Conservation (phyloP, 352 stramenopile species). For the Phytophthora syringae region DNA sequence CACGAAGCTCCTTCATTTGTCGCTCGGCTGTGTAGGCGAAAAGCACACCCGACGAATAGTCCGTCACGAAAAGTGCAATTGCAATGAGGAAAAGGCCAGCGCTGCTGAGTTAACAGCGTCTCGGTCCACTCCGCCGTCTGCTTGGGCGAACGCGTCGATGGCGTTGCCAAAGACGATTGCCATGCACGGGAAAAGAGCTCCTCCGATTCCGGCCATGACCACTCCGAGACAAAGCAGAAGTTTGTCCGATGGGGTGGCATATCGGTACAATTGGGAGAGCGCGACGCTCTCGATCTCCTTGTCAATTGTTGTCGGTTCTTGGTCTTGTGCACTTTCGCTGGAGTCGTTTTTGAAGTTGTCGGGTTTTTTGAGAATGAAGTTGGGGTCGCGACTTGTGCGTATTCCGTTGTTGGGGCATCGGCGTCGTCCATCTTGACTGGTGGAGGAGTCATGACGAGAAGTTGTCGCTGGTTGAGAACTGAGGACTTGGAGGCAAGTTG, state of each 20-base stretch:
- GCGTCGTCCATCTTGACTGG: conserved; percentile 1
- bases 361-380: no score
- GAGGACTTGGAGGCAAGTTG: neutral
- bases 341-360: neutral
- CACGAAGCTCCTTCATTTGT: conserved; percentile 42
- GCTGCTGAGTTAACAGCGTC: conserved; percentile 26
- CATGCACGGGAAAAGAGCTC: conserved; percentile 52
- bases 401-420: conserved; percentile 1
- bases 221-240: conserved; percentile 33
- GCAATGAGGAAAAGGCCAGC: conserved; percentile 38
- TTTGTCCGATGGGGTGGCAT: conserved; percentile 41
- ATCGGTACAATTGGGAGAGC: conserved; percentile 46
- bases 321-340: neutral
- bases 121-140: conserved; percentile 32
- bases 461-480: neutral
- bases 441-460: conserved; percentile 1
- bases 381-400: conserved; percentile 1
- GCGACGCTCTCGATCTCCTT: conserved; percentile 18
- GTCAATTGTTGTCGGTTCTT: no score
- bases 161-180: conserved; percentile 51
- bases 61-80: conserved; percentile 37
- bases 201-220: conserved; percentile 40
- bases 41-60: conserved; percentile 40
- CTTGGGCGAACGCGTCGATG: conserved; percentile 37
- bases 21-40: conserved; percentile 36